Base-by-base conservation (phyloP, 202 grass and related monocot genomes). In the Cymbopogon flexuosus region DNA sequence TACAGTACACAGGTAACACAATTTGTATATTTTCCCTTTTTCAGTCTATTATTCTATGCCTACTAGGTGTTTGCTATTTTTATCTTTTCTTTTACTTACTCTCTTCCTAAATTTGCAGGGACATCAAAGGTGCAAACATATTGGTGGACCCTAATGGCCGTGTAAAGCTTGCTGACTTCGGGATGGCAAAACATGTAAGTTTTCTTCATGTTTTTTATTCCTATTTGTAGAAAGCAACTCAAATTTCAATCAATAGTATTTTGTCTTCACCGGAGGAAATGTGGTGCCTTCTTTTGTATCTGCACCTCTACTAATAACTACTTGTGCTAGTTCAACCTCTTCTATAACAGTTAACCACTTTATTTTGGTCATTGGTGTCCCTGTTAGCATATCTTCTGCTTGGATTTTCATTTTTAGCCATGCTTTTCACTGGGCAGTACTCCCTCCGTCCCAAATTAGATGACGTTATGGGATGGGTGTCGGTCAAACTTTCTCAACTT, bases 51-150 rank as follows among this genome's bases (percentile, higher is more conserved):
- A 68, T 51, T 31, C 9, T 79, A 81, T 68, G 83, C 68, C 42
- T 65, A 10, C 62, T 63, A 16, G 8, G 15, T 8, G 63, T 30
- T 65, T 75, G 70, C 77, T 85, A 12, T 58, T 73, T 76, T 78
- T 66, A 52, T 73, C 52, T 81, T 61, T 78, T 29, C 43, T 72
- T 72, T 72, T 93, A 36, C 73, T 79, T 75, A 90, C 66, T 24
- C 19, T 79, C 69, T 83, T 80, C 19, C 22, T 51, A 41, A 79
- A 81, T 82, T 84, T 76, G 41, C 77, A 98, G 96, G 70, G 96
- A 98, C 76, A 98, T 98, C 70, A 98, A 98, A 93, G 95, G 95
- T 46, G 92, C 95, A 91, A 98, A 95, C 84, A 94, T 98, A 93
- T 82, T 98, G 77, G 92, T 99, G 40, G 96, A 99, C 76, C 96